phyloP scores from a whole-genome alignment of 2,329 filamentous ascomycete genomes.

The Lizonia empirigonia region DNA sequence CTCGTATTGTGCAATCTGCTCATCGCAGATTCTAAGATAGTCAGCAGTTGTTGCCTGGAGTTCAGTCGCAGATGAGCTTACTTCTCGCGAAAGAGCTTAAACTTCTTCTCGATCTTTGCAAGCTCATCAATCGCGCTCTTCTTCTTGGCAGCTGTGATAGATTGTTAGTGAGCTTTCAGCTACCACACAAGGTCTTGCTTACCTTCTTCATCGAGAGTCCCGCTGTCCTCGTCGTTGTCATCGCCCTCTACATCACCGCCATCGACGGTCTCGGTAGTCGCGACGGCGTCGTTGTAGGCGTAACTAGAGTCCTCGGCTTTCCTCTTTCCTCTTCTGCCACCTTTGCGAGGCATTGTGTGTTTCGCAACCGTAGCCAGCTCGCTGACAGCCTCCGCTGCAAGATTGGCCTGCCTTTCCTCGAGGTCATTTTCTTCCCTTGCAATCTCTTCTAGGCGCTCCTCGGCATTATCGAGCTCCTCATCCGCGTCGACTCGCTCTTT shows the following conservation, averaged over 20 bases:
- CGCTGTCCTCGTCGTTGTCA: constrained; percentile 50
- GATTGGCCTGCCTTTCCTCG: constrained; percentile 43
- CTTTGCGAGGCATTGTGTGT: constrained; percentile 45
- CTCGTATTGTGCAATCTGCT: constrained; percentile 82
- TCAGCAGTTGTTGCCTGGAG: constrained; percentile 25
- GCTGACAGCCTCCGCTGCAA: constrained; percentile 39
- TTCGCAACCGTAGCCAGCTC: constrained; percentile 46
- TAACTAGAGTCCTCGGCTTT: constrained; percentile 51
- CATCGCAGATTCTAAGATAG: constrained; percentile 75
- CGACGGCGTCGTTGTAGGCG: constrained; percentile 50
- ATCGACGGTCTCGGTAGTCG: constrained; percentile 68
- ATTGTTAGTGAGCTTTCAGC: background rate
- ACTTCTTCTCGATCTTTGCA: constrained; percentile 82
- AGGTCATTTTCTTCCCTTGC: constrained; percentile 42
- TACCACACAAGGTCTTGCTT: constrained; percentile 12
- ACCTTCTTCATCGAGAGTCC: constrained; percentile 47
- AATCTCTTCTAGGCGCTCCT: constrained; percentile 40
- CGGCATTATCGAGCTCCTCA: constrained; percentile 60
- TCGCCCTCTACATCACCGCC: constrained; percentile 57
- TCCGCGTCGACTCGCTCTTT: constrained; percentile 43
- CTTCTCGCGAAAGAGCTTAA: constrained; percentile 82
- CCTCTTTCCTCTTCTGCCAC: constrained; percentile 57
- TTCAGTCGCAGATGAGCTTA: constrained; percentile 46
- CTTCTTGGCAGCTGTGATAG: constrained; percentile 71
- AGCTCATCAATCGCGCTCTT: constrained; percentile 80